These are phyloP conservation scores for Barnettozyma sp. DNA, from an alignment of 805 yeast genomes.

Conservation along the genomic window DNA sequence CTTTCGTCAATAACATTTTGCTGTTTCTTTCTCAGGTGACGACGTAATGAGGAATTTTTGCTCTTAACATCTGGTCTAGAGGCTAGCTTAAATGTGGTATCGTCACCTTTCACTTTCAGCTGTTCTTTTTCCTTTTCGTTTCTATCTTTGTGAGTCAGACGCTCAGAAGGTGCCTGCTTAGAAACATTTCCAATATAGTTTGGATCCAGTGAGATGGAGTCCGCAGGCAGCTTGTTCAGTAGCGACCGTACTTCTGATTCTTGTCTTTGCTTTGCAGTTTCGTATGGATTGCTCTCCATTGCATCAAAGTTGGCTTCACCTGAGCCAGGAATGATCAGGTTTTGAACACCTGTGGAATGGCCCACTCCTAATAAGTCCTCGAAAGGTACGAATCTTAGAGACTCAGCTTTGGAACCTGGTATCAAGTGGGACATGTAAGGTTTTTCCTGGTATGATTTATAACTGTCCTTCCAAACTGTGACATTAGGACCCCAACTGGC, in stretches of 20 bases:
- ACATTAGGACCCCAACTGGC: slow-evolving; percentile 97
- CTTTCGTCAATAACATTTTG: slow-evolving; percentile 84
- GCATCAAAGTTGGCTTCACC: slow-evolving; percentile 99
- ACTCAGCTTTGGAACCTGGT: slow-evolving; percentile 68
- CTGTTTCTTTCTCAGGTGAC: slow-evolving; percentile 73
- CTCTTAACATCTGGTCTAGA: slow-evolving; percentile 62
- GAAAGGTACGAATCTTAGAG: slow-evolving; percentile 76
- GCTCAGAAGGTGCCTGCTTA: slow-evolving; percentile 51
- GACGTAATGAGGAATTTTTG: slow-evolving; percentile 77
- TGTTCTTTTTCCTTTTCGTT: slow-evolving; percentile 33
- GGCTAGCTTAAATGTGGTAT: slow-evolving; percentile 37
- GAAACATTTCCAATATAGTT: slow-evolving; percentile 79
- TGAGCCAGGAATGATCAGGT: slow-evolving; percentile 89
- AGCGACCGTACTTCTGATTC: slow-evolving; percentile 82
- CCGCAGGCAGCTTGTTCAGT: slow-evolving; percentile 84
- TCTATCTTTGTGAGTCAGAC: slow-evolving; percentile 58
- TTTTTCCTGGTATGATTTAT: slow-evolving; percentile 60
- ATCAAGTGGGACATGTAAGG: slow-evolving; percentile 91
- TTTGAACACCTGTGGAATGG: slow-evolving; percentile 68
- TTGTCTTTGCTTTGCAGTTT: slow-evolving; percentile 87
- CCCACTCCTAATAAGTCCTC: slow-evolving; percentile 96
- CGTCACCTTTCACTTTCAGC: slow-evolving; percentile 28
- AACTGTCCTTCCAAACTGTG: slow-evolving; percentile 86
- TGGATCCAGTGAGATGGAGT: slow-evolving; percentile 89
- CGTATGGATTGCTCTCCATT: slow-evolving; percentile 86